These are phyloP conservation scores for Theileria parva DNA, from an alignment of 169 alveolate genomes.

Conservation along the genomic window DNA sequence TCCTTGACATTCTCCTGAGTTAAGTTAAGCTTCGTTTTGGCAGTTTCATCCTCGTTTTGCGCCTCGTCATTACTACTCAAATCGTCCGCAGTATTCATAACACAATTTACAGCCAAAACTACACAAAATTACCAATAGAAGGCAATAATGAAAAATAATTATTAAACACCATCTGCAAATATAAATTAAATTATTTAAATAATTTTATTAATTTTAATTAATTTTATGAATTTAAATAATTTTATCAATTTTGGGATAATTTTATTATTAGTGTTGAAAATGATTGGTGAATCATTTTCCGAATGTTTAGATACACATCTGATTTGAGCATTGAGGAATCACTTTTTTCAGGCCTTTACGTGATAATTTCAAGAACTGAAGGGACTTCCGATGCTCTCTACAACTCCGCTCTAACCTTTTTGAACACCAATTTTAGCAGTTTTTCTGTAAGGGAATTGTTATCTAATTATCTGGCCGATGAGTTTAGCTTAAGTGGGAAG, in stretches of 20 bases:
- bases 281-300: too few species aligned
- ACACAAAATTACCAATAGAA: not conserved
- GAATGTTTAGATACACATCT: not conserved
- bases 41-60: not conserved
- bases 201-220: too few species aligned
- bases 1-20: constrained; percentile 12
- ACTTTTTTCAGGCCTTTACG: not conserved
- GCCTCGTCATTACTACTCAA: constrained; percentile 62
- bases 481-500: not conserved
- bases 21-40: not conserved
- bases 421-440: not conserved
- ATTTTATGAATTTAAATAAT: too few species aligned
- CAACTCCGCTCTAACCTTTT: not conserved
- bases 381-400: not conserved
- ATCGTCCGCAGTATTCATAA: constrained; percentile 44
- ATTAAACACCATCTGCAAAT: too few species aligned
- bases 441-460: not conserved
- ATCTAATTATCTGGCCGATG: not conserved
- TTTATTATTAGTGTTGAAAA: too few species aligned
- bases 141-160: not conserved
- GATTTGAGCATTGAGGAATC: not conserved
- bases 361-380: not conserved
- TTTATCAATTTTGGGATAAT: too few species aligned
- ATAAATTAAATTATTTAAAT: too few species aligned
- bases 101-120: not conserved